Percentiles rank a stretch among this genome's conserved stretches.
These are phyloP conservation scores for Aspergillus steynii DNA, from an alignment of 495 filamentous ascomycete genomes.

Conservation along the genomic window DNA sequence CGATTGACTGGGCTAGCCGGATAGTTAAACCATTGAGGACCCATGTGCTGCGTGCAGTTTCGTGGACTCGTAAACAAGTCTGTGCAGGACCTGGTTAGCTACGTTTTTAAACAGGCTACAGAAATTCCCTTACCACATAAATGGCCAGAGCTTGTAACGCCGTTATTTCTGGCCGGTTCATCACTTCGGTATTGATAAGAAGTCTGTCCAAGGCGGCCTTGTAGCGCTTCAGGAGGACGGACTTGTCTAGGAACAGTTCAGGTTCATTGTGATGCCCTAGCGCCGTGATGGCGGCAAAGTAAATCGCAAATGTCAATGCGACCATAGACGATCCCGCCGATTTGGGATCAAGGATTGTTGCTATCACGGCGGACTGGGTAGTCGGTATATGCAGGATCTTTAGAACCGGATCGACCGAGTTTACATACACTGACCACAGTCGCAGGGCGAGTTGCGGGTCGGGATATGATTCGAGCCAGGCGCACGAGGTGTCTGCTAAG, in stretches of 20 bases:
- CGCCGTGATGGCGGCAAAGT: not conserved
- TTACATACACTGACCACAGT: slow-evolving; percentile 63
- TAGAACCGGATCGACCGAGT: slow-evolving; percentile 61
- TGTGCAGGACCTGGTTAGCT: slow-evolving; percentile 11
- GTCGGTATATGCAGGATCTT: slow-evolving; percentile 67
- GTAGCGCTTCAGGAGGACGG: not conserved
- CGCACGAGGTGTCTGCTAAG: not conserved
- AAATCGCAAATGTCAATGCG: not conserved
- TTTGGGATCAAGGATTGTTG: slow-evolving; percentile 25
- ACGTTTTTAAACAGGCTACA: not conserved
- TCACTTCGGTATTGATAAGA: not conserved
- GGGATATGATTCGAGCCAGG: not conserved
- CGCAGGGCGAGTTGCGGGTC: slow-evolving; percentile 62
- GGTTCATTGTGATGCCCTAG: not conserved
- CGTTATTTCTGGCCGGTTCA: not conserved
- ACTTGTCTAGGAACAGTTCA: not conserved
- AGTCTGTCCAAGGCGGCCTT: not conserved
- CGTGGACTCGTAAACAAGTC: slow-evolving; percentile 22
- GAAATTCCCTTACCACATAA: slow-evolving; percentile 23
- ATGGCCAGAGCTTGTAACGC: slow-evolving; percentile 3
- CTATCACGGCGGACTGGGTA: slow-evolving; percentile 34
- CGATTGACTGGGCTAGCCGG: slow-evolving; percentile 33
- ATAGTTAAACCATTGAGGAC: slow-evolving; percentile 35
- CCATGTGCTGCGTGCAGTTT: slow-evolving; percentile 32
- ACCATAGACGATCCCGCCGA: slow-evolving; percentile 24